A percentile compares a stretch with the other conserved stretches of the same genome.
Evolutionary conservation across 2,329 filamentous ascomycete genomes (phyloP).

Genomic region (Fusarium lateritium): DNA sequence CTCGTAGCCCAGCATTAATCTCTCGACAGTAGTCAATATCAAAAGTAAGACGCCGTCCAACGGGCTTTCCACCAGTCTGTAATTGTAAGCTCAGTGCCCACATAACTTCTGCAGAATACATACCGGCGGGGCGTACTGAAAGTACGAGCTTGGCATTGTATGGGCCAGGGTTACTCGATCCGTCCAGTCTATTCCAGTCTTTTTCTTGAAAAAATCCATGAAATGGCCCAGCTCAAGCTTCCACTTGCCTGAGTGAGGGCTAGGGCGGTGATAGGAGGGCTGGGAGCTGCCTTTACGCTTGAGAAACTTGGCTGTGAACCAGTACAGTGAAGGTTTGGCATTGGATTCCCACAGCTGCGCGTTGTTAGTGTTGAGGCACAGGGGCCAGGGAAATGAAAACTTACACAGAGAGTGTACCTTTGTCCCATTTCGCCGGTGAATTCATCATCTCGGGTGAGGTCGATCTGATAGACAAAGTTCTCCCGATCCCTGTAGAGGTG

Average conservation of each 20-base stretch:
- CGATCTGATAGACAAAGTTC: slow-evolving; percentile 75
- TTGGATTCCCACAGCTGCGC: slow-evolving; percentile 77
- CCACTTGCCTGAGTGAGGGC: slow-evolving; percentile 58
- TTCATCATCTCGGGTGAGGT: slow-evolving; percentile 68
- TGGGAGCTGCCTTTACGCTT: slow-evolving; percentile 57
- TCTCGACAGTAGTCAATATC: slow-evolving; percentile 54
- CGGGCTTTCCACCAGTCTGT: slow-evolving; percentile 56
- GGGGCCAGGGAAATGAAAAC: slow-evolving; percentile 44
- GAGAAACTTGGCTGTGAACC: slow-evolving; percentile 68
- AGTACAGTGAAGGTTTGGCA: slow-evolving; percentile 71
- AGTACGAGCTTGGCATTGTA: slow-evolving; percentile 52
- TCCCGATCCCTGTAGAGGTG: slow-evolving; percentile 75
- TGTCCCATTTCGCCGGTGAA: slow-evolving; percentile 65
- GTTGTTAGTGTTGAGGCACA: slow-evolving; percentile 1
- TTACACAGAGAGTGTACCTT: slow-evolving; percentile 72
- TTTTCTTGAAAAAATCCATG: slow-evolving; percentile 68
- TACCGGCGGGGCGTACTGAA: slow-evolving; percentile 65
- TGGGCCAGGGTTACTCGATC: slow-evolving; percentile 60
- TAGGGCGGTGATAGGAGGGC: slow-evolving; percentile 58
- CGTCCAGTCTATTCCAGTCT: slow-evolving; percentile 73
- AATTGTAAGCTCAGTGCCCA: slow-evolving; percentile 5
- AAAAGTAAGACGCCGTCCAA: slow-evolving; percentile 55
- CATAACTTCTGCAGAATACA: slow-evolving; percentile 34
- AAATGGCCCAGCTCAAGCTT: slow-evolving; percentile 65
- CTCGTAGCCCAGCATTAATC: slow-evolving; percentile 52